Base-by-base conservation (phyloP, 768 basidiomycete genomes). In the Kondoa malvinella region DNA sequence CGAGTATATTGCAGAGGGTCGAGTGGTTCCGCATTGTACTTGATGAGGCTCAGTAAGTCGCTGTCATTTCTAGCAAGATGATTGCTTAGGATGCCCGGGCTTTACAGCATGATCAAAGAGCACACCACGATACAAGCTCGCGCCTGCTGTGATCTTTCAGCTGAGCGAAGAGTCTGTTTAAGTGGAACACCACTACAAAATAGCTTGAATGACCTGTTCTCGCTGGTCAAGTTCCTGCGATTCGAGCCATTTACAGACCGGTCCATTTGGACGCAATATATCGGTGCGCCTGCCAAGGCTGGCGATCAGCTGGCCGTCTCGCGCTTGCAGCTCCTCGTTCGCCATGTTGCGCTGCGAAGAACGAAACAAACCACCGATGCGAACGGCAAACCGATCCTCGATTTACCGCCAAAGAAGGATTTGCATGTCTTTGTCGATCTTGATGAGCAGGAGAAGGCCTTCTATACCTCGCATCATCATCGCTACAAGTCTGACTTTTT, bases 171-270 rank as follows among this genome's bases (percentile, higher is more conserved):
- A 17, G 80, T 96, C 57, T 92, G 90, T 77, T 80, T 99, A 56
- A 92, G 92, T n/a, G 95, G 95, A 67, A 99, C 95, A 4, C 95
- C 95, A 0, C 91, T 99, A 40, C 95, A 99, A 79, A 99, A 99
- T 81, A 95, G 94, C 78, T 83, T 97, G 65, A 95, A 97, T 78
- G 95, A 99, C 75, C 87, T 99, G 63, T 97, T 87, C 77, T 95
- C 95, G 2, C 81, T 99, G 68, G 85, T 99, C 81, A 95, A 95
- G 78, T 97, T 99, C 79, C 79, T 99, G 66, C 87, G 92, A 26
- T 77, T 97, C 73, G 82, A 85, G 27, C 95, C 95, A 0, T 86
- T 97, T 72, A 88, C 95, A 74, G 91, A 96, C 77, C 92, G 92
- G 78, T 85, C 84, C 66, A 78, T 86, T 15, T 99, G 95, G 92